phyloP scores from a whole-genome alignment of 257 asterid genomes.

The Ophiorrhiza pumila region DNA sequence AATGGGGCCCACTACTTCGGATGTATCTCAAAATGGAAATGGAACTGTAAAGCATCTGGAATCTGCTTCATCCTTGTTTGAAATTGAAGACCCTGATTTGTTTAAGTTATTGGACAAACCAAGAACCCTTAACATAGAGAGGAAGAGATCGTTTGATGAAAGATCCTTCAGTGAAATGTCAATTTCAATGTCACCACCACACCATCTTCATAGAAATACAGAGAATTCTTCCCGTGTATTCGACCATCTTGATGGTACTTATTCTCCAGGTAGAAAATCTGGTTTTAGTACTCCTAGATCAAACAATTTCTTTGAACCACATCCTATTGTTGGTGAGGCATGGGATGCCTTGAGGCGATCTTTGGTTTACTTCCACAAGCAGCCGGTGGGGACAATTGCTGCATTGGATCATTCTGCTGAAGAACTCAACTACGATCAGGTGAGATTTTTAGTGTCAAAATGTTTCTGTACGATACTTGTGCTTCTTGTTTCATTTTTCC shows the following conservation, averaged over 20 bases:
- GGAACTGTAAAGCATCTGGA: constrained; percentile 48
- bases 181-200: constrained; percentile 56
- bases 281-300: constrained; percentile 79
- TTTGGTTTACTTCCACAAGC: constrained; percentile 65
- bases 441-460: constrained; percentile 10
- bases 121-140: constrained; percentile 56
- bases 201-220: constrained; percentile 38
- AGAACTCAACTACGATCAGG: constrained; percentile 94
- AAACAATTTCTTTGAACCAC: constrained; percentile 52
- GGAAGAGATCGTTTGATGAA: constrained; percentile 90
- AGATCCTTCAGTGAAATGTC: constrained; percentile 81
- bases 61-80: constrained; percentile 58
- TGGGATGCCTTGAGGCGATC: constrained; percentile 85
- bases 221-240: constrained; percentile 66
- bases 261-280: constrained; percentile 64
- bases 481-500: background rate
- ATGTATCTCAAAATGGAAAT: constrained; percentile 54
- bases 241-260: constrained; percentile 45
- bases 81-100: constrained; percentile 64
- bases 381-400: constrained; percentile 90
- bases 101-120: constrained; percentile 57
- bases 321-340: constrained; percentile 77
- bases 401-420: constrained; percentile 81
- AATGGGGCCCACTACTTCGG: constrained; percentile 57
- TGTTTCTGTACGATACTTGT: background rate